These are phyloP conservation scores for Hypoxylon intermedium DNA, from an alignment of 495 filamentous ascomycete species.

Conservation along the genomic window DNA sequence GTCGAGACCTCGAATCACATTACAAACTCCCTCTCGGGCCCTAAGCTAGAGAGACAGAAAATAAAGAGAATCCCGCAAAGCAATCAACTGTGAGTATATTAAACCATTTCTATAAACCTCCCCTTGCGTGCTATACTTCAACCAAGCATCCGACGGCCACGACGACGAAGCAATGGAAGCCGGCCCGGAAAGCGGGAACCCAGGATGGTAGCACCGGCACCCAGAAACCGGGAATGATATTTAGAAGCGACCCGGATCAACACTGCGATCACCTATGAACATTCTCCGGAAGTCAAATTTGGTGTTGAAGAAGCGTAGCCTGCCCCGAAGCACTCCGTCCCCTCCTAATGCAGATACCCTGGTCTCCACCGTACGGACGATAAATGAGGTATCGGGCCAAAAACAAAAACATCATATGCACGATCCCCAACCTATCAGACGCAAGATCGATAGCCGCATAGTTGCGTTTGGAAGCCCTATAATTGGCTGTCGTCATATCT, in stretches of 20 bases:
- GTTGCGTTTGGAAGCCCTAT: constrained; percentile 30
- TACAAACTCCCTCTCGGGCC: constrained; percentile 31
- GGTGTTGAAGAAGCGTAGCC: constrained; percentile 7
- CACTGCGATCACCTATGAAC: constrained; percentile 11
- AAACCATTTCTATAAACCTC: constrained; percentile 16
- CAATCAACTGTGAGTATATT: constrained; percentile 30
- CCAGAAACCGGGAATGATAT: constrained; percentile 25
- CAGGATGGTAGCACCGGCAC: constrained; percentile 12
- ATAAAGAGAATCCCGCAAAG: constrained; percentile 6
- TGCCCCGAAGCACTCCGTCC: constrained; percentile 2
- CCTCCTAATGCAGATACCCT: constrained; percentile 22
- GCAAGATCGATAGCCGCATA: constrained; percentile 41
- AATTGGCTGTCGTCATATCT: constrained; percentile 40
- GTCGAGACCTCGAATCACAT: constrained; percentile 24
- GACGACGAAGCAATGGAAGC: constrained; percentile 12
- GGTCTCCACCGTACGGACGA: constrained; percentile 25
- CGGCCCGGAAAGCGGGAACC: constrained; percentile 23
- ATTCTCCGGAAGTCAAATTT: constrained; percentile 14
- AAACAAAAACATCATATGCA: constrained; percentile 40
- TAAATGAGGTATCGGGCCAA: constrained; percentile 24
- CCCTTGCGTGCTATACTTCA: constrained; percentile 3
- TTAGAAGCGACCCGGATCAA: constrained; percentile 14
- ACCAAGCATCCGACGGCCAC: constrained; percentile 1
- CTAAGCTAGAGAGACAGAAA: constrained; percentile 9
- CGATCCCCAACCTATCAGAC: constrained; percentile 42